phyloP scores from a whole-genome alignment of 2,329 filamentous ascomycete species.

The Chaetomium globosum region DNA sequence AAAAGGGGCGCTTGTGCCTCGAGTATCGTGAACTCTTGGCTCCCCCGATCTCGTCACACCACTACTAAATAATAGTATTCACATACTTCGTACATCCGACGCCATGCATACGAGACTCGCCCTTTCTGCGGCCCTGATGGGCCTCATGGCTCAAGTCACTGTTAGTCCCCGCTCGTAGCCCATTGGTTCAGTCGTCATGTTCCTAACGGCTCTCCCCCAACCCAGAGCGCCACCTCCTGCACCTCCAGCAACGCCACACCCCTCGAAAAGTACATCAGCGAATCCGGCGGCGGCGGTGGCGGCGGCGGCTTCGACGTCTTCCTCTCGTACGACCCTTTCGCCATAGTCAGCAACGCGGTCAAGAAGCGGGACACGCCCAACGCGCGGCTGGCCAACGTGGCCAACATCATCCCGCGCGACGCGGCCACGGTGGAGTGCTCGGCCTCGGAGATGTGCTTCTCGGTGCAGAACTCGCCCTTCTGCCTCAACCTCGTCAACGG shows the following conservation, averaged over 20 bases:
- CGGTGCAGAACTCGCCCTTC: conserved; percentile 7
- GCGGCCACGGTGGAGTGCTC: neutral
- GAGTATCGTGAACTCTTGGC: too few relatives aligned
- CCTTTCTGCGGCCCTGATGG: too few relatives aligned
- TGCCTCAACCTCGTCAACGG: conserved; percentile 6
- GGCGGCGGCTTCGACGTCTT: conserved; percentile 2
- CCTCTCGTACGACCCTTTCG: conserved; percentile 1
- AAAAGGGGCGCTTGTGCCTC: too few relatives aligned
- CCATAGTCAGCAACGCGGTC: neutral
- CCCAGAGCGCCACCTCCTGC: conserved; percentile 12
- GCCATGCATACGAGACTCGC: too few relatives aligned
- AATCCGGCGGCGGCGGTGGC: conserved; percentile 12
- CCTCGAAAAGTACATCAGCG: conserved; percentile 4
- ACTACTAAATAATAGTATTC: too few relatives aligned
- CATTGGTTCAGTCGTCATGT: too few relatives aligned
- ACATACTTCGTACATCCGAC: too few relatives aligned
- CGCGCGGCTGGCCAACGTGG: conserved; percentile 17
- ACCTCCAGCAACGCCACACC: conserved; percentile 8
- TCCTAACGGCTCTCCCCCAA: too few relatives aligned
- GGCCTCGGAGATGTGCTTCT: conserved; percentile 10
- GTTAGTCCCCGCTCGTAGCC: too few relatives aligned
- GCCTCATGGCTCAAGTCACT: too few relatives aligned
- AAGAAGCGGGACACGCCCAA: conserved; percentile 17
- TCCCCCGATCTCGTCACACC: too few relatives aligned
- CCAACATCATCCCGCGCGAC: neutral